These are phyloP conservation scores for Dothideomycetes sp. DNA, from an alignment of 2,329 filamentous ascomycete genomes.

Conservation along the genomic window DNA sequence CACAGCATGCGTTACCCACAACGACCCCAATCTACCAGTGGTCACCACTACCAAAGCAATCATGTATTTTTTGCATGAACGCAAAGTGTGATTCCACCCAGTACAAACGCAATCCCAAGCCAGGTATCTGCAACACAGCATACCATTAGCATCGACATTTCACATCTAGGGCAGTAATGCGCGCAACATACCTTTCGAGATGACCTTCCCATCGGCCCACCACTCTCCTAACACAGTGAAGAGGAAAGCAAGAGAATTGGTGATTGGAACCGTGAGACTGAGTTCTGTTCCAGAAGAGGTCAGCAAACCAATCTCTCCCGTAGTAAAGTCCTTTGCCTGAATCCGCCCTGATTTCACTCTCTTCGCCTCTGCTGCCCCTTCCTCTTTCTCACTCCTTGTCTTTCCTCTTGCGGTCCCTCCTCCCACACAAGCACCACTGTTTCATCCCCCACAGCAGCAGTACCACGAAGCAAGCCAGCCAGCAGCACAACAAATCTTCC, in stretches of 20 bases:
- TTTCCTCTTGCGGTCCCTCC: too few relatives aligned
- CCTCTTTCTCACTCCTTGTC: not conserved
- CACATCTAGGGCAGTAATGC: not conserved
- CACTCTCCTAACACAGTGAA: slow-evolving; percentile 93
- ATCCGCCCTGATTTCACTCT: too few relatives aligned
- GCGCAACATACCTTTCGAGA: slow-evolving; percentile 56
- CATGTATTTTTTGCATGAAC: slow-evolving; percentile 47
- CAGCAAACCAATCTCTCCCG: too few relatives aligned
- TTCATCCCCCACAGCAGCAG: too few relatives aligned
- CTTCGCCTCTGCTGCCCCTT: not conserved
- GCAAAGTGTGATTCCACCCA: slow-evolving; percentile 72
- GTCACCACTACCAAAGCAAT: slow-evolving; percentile 1
- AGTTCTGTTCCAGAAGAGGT: slow-evolving; percentile 47
- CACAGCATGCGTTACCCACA: too few relatives aligned
- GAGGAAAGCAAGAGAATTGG: slow-evolving; percentile 88
- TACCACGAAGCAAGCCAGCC: too few relatives aligned
- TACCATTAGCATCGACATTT: too few relatives aligned
- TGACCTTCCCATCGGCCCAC: slow-evolving; percentile 87
- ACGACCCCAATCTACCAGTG: too few relatives aligned
- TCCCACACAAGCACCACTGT: too few relatives aligned
- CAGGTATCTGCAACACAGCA: slow-evolving; percentile 76
- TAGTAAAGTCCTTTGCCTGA: too few relatives aligned
- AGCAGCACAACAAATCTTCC: too few relatives aligned
- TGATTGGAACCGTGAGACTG: slow-evolving; percentile 86
- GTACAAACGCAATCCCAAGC: slow-evolving; percentile 68